phyloP scores from a whole-genome alignment of 148 eudicot genomes.

The Diospyros kaki region DNA sequence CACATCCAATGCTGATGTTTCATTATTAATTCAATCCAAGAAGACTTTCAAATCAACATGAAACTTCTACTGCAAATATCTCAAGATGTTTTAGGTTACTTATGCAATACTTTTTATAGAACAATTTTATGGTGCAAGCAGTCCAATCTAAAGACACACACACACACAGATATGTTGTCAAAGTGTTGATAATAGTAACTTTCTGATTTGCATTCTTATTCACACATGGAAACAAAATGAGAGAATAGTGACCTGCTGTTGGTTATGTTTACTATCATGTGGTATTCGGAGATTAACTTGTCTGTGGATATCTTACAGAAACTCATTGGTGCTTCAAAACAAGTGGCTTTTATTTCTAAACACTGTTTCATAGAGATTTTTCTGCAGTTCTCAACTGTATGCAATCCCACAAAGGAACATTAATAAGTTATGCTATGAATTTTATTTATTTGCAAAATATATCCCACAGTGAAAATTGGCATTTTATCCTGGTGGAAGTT shows the following conservation, averaged over 20 bases:
- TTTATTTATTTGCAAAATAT: neutral
- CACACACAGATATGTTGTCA: neutral
- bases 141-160: neutral
- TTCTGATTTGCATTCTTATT: neutral
- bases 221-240: neutral
- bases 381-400: neutral
- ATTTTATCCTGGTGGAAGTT: neutral
- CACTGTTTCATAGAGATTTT: neutral
- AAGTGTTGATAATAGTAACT: neutral
- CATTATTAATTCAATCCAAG: neutral
- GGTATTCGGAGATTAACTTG: neutral
- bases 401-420: constrained; percentile 10
- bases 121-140: neutral
- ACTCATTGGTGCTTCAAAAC: neutral
- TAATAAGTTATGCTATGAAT: constrained; percentile 3
- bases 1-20: neutral
- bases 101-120: neutral
- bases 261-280: neutral
- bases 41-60: neutral
- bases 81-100: neutral
- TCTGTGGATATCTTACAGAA: neutral
- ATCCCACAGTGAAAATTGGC: neutral
- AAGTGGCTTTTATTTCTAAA: neutral
- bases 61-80: neutral
- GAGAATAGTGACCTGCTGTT: neutral